A percentile compares a stretch with the other conserved stretches of the same genome.
These are phyloP conservation scores for Plasmodium sp. DNA, from an alignment of 169 alveolate genomes.

Conservation along the genomic window DNA sequence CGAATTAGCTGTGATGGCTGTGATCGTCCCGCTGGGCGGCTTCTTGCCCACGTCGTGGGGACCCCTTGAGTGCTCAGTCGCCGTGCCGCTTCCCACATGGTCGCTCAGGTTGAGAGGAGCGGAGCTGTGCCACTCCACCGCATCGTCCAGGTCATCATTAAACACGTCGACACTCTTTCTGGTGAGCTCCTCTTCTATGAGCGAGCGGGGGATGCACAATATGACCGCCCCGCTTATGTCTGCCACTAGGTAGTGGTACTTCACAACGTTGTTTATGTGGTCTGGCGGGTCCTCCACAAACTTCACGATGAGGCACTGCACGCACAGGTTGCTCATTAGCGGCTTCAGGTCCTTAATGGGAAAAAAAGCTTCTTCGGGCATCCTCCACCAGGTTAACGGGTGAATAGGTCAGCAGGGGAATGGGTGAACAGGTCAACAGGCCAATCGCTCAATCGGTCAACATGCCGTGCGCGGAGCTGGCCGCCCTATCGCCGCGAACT, in stretches of 20 bases:
- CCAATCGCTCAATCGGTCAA: not conserved
- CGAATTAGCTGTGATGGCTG: not conserved
- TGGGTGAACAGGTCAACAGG: too few species aligned
- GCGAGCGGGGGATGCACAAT: slow-evolving; percentile 81
- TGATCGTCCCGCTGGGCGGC: slow-evolving; percentile 19
- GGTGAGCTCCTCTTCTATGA: slow-evolving; percentile 76
- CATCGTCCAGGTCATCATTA: slow-evolving; percentile 47
- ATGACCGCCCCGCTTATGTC: slow-evolving; percentile 80
- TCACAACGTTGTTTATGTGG: slow-evolving; percentile 77
- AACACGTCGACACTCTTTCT: slow-evolving; percentile 32
- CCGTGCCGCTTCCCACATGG: slow-evolving; percentile 22
- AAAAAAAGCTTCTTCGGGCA: slow-evolving; percentile 23
- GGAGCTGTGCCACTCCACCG: slow-evolving; percentile 73
- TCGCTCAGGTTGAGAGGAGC: slow-evolving; percentile 56
- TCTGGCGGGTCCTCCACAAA: slow-evolving; percentile 85
- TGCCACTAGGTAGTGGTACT: slow-evolving; percentile 82
- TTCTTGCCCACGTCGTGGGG: slow-evolving; percentile 78
- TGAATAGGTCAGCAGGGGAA: too few species aligned
- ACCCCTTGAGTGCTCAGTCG: slow-evolving; percentile 57
- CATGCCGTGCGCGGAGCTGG: not conserved
- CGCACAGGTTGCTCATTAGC: slow-evolving; percentile 73
- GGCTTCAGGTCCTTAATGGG: slow-evolving; percentile 79
- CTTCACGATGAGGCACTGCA: slow-evolving; percentile 81
- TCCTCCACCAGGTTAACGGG: not conserved
- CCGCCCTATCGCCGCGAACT: not conserved